A percentile compares a stretch with the other conserved stretches of the same genome.
Conservation (phyloP, 2,329 filamentous ascomycete species). For the Tolypocladium tropicale region DNA sequence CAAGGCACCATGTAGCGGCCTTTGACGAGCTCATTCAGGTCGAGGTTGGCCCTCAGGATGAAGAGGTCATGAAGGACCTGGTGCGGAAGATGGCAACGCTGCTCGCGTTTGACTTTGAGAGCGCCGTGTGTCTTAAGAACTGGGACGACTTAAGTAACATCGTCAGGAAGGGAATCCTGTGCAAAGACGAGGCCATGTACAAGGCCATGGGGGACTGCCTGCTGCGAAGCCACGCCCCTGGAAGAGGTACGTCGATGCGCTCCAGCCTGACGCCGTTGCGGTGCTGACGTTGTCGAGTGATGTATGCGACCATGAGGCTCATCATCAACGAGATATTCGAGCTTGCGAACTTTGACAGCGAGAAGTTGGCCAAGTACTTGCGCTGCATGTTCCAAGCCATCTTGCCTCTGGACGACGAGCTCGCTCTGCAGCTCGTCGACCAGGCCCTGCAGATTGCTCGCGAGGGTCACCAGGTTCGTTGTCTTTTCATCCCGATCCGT, state of each 20-base stretch:
- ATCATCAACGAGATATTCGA: conserved; percentile 60
- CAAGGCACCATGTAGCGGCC: conserved; percentile 47
- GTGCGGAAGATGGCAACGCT: conserved; percentile 53
- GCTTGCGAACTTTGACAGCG: conserved; percentile 42
- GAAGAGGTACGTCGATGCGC: conserved; percentile 28
- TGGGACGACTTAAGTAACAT: conserved; percentile 58
- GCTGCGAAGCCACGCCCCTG: conserved; percentile 41
- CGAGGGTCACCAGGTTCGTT: conserved; percentile 34
- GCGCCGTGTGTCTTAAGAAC: conserved; percentile 51
- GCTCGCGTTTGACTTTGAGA: conserved; percentile 72
- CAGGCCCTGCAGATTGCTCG: conserved; percentile 47
- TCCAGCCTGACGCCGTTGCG: not conserved
- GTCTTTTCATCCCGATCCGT: not conserved
- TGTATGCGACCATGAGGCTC: conserved; percentile 47
- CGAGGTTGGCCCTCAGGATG: conserved; percentile 27
- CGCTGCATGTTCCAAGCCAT: conserved; percentile 65
- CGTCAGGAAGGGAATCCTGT: conserved; percentile 39
- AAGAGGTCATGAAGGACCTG: conserved; percentile 40
- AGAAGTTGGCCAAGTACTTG: conserved; percentile 63
- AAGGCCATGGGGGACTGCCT: conserved; percentile 59
- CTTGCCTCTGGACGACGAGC: conserved; percentile 42
- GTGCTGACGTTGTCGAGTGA: conserved; percentile 21
- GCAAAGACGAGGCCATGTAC: conserved; percentile 35
- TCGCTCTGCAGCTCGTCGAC: conserved; percentile 52
- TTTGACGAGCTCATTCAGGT: conserved; percentile 42